These are phyloP conservation scores for Omphalotus guepiniiformis DNA, from an alignment of 768 basidiomycete species.

Conservation along the genomic window DNA sequence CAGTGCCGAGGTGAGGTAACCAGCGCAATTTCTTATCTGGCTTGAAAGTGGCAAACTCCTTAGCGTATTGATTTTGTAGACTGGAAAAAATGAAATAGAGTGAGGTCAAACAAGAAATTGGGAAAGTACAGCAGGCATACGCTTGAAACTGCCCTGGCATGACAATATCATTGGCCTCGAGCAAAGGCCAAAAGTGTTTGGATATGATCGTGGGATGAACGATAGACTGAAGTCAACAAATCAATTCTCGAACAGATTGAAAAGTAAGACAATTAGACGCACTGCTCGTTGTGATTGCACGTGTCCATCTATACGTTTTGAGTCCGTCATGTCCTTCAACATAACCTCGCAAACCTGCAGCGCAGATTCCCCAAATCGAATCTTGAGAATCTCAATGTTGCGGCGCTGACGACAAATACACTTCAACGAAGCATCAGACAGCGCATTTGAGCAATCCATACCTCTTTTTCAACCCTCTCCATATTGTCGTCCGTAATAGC, in stretches of 20 bases:
- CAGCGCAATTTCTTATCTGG: conserved; percentile 90
- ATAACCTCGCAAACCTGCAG: conserved; percentile 97
- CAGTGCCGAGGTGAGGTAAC: conserved; percentile 85
- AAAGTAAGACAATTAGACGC: conserved; percentile 22
- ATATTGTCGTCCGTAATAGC: conserved; percentile 75
- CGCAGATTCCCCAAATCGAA: conserved; percentile 91
- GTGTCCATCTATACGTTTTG: conserved; percentile 83
- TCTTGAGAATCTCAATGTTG: conserved; percentile 91
- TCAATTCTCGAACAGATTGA: not conserved
- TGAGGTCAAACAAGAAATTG: not conserved
- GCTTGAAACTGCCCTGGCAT: conserved; percentile 84
- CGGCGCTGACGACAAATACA: conserved; percentile 53
- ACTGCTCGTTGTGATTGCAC: conserved; percentile 74
- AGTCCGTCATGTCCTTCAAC: conserved; percentile 96
- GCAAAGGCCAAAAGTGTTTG: conserved; percentile 89
- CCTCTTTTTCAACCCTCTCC: conserved; percentile 74
- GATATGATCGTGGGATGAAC: conserved; percentile 92
- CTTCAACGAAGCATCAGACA: conserved; percentile 3
- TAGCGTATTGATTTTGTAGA: conserved; percentile 70
- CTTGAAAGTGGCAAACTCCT: conserved; percentile 78
- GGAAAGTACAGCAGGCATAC: conserved; percentile 39
- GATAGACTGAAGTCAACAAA: conserved; percentile 42
- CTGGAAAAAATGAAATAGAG: conserved; percentile 31
- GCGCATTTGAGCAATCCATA: conserved; percentile 16
- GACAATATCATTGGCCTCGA: conserved; percentile 65